These are phyloP conservation scores for Echinosophora koreensis DNA, from an alignment of 306 rosid genomes.

Conservation along the genomic window DNA sequence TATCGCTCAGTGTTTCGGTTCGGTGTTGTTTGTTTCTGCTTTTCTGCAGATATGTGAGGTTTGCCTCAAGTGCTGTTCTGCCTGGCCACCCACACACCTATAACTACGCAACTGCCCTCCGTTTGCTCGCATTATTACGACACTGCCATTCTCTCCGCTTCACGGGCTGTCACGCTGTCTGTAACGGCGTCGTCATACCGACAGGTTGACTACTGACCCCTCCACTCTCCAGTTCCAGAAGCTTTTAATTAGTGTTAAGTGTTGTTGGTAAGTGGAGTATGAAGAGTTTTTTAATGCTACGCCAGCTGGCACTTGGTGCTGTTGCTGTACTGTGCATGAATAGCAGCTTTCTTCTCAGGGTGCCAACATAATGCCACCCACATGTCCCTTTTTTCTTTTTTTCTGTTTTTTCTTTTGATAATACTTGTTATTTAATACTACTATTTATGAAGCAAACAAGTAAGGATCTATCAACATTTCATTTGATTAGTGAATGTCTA, in stretches of 20 bases:
- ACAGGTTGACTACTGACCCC: slow-evolving; percentile 38
- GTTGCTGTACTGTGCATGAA: background rate
- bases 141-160: slow-evolving; percentile 33
- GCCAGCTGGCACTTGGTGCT: slow-evolving; percentile 18
- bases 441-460: too few relatives aligned
- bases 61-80: slow-evolving; percentile 42
- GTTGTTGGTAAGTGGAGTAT: background rate
- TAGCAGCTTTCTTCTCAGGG: background rate
- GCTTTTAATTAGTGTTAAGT: background rate
- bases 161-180: slow-evolving; percentile 23
- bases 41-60: slow-evolving; percentile 41
- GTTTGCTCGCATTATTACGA: background rate
- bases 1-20: slow-evolving; percentile 61
- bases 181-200: slow-evolving; percentile 40
- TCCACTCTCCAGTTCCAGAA: slow-evolving; percentile 7
- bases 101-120: slow-evolving; percentile 28
- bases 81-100: background rate
- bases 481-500: too few relatives aligned
- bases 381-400: background rate
- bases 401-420: too few relatives aligned
- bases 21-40: slow-evolving; percentile 59
- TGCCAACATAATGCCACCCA: background rate
- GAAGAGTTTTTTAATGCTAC: background rate
- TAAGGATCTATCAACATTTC: too few relatives aligned
- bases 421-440: too few relatives aligned